Conservation (phyloP, 2,329 filamentous ascomycete species). For the Venturia oleaginea region DNA sequence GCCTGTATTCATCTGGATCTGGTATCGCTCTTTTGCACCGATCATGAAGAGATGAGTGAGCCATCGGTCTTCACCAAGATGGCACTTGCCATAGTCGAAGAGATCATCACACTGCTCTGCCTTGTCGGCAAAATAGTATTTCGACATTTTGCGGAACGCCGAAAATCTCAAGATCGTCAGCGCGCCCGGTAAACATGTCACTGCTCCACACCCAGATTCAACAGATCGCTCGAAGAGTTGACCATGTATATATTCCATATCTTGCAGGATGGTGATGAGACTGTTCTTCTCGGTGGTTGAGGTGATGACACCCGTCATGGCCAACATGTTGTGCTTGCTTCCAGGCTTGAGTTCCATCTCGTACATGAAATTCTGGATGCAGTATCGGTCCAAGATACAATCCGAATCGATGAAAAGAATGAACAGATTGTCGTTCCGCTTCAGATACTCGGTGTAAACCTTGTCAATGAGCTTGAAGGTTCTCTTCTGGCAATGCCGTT, state of each 20-base stretch:
- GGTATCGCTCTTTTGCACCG: slow-evolving; percentile 81
- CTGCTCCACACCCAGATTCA: slow-evolving; percentile 85
- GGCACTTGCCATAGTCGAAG: slow-evolving; percentile 93
- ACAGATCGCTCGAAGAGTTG: slow-evolving; percentile 94
- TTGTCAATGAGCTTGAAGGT: slow-evolving; percentile 91
- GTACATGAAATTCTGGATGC: slow-evolving; percentile 95
- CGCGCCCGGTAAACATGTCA: slow-evolving; percentile 92
- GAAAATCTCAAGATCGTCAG: slow-evolving; percentile 93
- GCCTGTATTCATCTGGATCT: slow-evolving; percentile 95
- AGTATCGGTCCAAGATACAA: slow-evolving; percentile 84
- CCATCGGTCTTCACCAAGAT: slow-evolving; percentile 93
- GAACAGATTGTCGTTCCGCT: slow-evolving; percentile 83
- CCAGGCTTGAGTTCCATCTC: slow-evolving; percentile 97
- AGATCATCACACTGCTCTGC: slow-evolving; percentile 91
- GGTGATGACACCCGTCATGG: slow-evolving; percentile 96
- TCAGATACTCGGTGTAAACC: slow-evolving; percentile 79
- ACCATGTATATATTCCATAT: slow-evolving; percentile 97
- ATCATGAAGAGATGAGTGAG: slow-evolving; percentile 99
- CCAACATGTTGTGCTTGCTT: slow-evolving; percentile 84
- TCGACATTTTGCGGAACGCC: slow-evolving; percentile 91
- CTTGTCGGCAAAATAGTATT: slow-evolving; percentile 97
- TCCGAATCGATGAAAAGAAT: slow-evolving; percentile 97
- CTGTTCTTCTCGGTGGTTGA: slow-evolving; percentile 84
- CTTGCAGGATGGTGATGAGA: slow-evolving; percentile 84
- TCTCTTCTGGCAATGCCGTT: slow-evolving; percentile 85